Evolutionary conservation across 148 eudicot genomes (phyloP).

Genomic region (Salicornia ramosissima): DNA sequence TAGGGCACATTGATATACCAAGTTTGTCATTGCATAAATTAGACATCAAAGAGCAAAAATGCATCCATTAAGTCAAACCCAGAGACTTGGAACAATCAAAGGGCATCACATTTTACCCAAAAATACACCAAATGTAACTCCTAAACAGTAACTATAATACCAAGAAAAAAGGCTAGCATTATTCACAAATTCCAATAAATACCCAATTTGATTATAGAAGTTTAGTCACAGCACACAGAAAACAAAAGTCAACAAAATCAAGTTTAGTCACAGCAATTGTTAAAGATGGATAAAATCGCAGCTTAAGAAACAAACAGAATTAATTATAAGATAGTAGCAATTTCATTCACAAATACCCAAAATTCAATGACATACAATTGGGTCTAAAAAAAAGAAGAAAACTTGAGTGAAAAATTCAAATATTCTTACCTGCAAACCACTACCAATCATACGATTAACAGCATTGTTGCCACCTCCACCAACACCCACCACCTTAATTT

Average conservation of each 20-base stretch:
- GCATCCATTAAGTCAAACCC: neutral
- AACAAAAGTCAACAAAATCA: neutral
- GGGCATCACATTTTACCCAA: neutral
- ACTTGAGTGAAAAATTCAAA: neutral
- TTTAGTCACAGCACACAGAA: neutral
- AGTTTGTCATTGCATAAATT: neutral
- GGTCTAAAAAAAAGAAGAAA: neutral
- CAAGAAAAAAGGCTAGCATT: neutral
- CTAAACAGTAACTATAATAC: neutral
- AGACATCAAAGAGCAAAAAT: neutral
- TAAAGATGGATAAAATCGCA: neutral
- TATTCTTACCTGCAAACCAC: constrained; percentile 74
- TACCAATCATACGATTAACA: constrained; percentile 97
- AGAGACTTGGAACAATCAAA: neutral
- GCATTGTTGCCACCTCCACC: constrained; percentile 99
- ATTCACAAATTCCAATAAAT: neutral
- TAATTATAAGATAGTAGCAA: neutral
- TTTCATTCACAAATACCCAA: neutral
- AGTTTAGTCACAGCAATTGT: too few species aligned
- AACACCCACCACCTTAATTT: constrained; percentile 91
- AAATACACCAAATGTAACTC: neutral
- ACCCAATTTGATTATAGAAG: neutral
- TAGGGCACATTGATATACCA: neutral
- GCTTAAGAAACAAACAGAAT: neutral
- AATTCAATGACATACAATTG: constrained; percentile 8